Base-by-base conservation (phyloP, 1,284 basidiomycete species). In the Vanrija sp. region DNA sequence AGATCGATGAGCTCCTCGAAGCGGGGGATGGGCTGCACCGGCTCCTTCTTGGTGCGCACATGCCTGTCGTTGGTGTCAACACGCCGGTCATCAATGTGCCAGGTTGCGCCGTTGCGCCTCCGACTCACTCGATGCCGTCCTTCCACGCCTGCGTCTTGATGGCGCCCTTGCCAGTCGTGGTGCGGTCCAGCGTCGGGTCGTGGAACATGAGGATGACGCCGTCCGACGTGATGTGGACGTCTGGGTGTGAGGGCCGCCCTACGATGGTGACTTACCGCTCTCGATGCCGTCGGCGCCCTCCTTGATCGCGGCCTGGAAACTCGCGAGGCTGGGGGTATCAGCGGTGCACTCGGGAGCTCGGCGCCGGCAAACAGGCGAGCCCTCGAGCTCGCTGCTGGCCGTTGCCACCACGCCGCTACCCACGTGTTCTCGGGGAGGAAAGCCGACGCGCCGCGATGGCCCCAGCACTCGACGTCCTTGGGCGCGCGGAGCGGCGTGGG, bases 181-280 rank as follows among this genome's bases (percentile, higher is more conserved):
- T 83, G 23, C 82, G 71, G 55, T 81, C 80, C 41, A 82, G 63
- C 16, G 72, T 85, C 6, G 90, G 88, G 75, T 97, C 93, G 74
- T 97, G 94, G 76, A 96, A 97, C 93, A 98, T 96, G 58, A 98
- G 75, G 39, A 98, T 87, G 49, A 95, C 85, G 65, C 86, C 82
- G 77, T 98, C 95, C 61, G 82, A 80, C 45, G 94, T 94, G 68
- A 96, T 86, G 75, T 98, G 94, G 61, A 98, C 93, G 82, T 98
- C 94, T 94, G 83, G 3, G 0, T 49, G 64, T 10, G 16, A 39
- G 41, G 23, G 27, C 23, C 24, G 7, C 6, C 42, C 23, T 4
- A 31, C 23, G 27, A 19, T 18, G 5, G 14, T 19, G 6, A 46
- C 68, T 38, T 35, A 70, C 72, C 71, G 72, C 87, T 91, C 81